These are phyloP conservation scores for Aspergillus viridinutans DNA, from an alignment of 2,329 filamentous ascomycete genomes.

Conservation along the genomic window DNA sequence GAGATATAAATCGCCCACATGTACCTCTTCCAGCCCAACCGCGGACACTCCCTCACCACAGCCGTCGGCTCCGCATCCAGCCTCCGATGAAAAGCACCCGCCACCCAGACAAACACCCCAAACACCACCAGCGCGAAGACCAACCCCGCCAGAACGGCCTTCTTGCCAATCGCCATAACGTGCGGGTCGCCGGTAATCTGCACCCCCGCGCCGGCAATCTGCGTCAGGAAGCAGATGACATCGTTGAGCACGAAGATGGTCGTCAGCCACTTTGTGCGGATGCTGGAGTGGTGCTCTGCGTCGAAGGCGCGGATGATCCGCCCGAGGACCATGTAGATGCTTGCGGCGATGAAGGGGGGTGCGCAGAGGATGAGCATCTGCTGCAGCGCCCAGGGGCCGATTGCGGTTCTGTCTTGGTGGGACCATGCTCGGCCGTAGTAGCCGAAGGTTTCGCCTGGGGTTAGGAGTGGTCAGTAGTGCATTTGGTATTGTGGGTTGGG, in stretches of 20 bases:
- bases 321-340: slow-evolving; percentile 21
- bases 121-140: slow-evolving; percentile 28
- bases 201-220: slow-evolving; percentile 29
- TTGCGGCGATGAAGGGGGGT: slow-evolving; percentile 19
- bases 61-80: slow-evolving; percentile 10
- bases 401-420: slow-evolving; percentile 22
- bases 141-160: slow-evolving; percentile 26
- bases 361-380: slow-evolving; percentile 11
- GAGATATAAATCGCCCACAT: slow-evolving; percentile 25
- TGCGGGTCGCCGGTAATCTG: slow-evolving; percentile 21
- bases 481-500: not conserved
- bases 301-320: slow-evolving; percentile 35
- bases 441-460: slow-evolving; percentile 32
- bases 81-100: slow-evolving; percentile 20
- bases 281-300: slow-evolving; percentile 33
- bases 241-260: slow-evolving; percentile 36
- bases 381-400: slow-evolving; percentile 20
- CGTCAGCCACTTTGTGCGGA: slow-evolving; percentile 35
- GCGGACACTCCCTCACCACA: slow-evolving; percentile 10
- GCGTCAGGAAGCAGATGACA: slow-evolving; percentile 31
- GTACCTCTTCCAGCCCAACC: slow-evolving; percentile 22
- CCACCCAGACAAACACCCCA: slow-evolving; percentile 22
- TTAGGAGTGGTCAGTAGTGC: not conserved
- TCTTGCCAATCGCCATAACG: slow-evolving; percentile 20
- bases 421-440: slow-evolving; percentile 36